These are phyloP conservation scores for Acacia confusa DNA, from an alignment of 306 rosid genomes.

Conservation along the genomic window DNA sequence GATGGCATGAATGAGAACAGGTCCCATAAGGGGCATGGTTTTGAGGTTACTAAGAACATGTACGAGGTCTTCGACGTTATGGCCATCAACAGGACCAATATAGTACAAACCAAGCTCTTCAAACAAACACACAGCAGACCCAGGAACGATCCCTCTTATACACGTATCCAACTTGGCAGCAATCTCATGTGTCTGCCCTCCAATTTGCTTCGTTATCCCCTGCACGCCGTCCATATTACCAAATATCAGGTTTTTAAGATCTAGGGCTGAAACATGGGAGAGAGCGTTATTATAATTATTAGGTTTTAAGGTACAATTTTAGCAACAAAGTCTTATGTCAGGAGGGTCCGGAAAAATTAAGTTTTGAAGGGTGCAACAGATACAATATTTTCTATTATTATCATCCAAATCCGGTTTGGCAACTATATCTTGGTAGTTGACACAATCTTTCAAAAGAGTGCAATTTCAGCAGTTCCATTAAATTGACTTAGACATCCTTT, in stretches of 20 bases:
- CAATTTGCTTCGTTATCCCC: conserved; percentile 51
- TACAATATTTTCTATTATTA: no score
- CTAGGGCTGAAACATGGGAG: background rate
- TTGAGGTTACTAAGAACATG: conserved; percentile 43
- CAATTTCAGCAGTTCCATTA: no score
- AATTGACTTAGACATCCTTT: no score
- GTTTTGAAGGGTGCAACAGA: no score
- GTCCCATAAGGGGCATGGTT: conserved; percentile 50
- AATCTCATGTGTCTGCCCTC: conserved; percentile 43
- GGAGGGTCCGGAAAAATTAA: no score
- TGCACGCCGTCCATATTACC: conserved; percentile 1
- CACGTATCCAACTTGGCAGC: conserved; percentile 52
- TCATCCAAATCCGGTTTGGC: no score
- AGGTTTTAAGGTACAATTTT: no score
- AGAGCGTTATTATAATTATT: background rate
- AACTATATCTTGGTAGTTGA: no score
- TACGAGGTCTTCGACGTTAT: conserved; percentile 55
- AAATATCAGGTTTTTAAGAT: background rate
- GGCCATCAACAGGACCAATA: conserved; percentile 67
- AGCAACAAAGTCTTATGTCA: no score
- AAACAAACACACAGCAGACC: conserved; percentile 48
- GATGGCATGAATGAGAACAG: conserved; percentile 57
- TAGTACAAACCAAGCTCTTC: conserved; percentile 66
- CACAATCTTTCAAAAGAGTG: no score
- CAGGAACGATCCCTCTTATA: conserved; percentile 44